Conservation (phyloP, 139 green algal genomes). For the Gonium pectorale region DNA sequence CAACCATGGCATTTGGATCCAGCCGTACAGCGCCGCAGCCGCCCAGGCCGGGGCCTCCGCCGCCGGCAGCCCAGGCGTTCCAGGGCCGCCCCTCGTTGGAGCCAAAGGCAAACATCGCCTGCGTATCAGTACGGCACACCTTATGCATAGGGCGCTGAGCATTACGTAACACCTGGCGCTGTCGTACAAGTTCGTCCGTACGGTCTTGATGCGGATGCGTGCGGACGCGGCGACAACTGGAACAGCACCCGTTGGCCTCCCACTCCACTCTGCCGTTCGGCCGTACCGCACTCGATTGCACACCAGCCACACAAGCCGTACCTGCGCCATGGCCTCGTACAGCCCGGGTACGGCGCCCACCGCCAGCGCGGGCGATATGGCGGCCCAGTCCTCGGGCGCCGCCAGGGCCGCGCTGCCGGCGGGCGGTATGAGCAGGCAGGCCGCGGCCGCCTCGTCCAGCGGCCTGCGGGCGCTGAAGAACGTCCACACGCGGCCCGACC, state of each 20-base stretch:
- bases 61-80: slow-evolving; percentile 24
- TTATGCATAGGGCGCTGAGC: neutral
- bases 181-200: too few relatives aligned
- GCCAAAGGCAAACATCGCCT: slow-evolving; percentile 28
- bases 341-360: neutral
- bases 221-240: too few relatives aligned
- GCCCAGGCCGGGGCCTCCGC: neutral
- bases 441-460: neutral
- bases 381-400: neutral
- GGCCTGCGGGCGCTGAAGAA: neutral
- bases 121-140: too few relatives aligned
- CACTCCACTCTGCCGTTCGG: too few relatives aligned
- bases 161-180: too few relatives aligned
- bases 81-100: slow-evolving; percentile 1
- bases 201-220: too few relatives aligned
- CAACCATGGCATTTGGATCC: neutral
- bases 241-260: too few relatives aligned
- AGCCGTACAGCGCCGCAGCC: slow-evolving; percentile 16
- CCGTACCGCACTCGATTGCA: too few relatives aligned
- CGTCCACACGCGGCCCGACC: neutral
- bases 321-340: neutral
- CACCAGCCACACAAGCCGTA: too few relatives aligned
- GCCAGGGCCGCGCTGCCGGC: neutral
- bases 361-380: neutral
- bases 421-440: neutral